Percentiles rank a stretch among this genome's conserved stretches.
phyloP scores from a whole-genome alignment of 179 eudicot genomes.

The Amaranthus tricolor region DNA sequence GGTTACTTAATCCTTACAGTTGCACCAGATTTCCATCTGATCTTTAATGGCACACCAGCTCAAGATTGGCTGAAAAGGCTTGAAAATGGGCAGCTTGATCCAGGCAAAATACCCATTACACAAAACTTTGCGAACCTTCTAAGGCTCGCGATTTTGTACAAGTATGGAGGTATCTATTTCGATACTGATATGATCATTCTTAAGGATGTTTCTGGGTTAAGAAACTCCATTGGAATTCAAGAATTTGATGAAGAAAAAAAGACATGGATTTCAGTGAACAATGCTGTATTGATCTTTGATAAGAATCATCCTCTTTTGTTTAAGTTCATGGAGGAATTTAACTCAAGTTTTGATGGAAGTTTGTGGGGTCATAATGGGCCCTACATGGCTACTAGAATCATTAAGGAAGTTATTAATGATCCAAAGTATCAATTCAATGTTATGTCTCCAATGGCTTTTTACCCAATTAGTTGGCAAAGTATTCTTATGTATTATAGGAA shows the following conservation, averaged over 20 bases:
- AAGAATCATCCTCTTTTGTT: slow-evolving; percentile 49
- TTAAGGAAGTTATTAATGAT: slow-evolving; percentile 4
- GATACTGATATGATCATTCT: slow-evolving; percentile 64
- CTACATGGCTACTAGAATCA: slow-evolving; percentile 27
- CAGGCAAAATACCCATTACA: slow-evolving; percentile 59
- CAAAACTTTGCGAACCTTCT: slow-evolving; percentile 73
- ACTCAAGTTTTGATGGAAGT: slow-evolving; percentile 53
- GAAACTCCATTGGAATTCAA: slow-evolving; percentile 69
- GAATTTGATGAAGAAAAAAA: slow-evolving; percentile 27
- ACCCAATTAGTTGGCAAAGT: slow-evolving; percentile 24
- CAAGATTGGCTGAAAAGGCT: slow-evolving; percentile 51
- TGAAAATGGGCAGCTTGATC: slow-evolving; percentile 46
- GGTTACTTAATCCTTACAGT: slow-evolving; percentile 42
- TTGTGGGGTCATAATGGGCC: slow-evolving; percentile 86
- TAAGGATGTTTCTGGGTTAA: slow-evolving; percentile 45
- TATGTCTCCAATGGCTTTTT: slow-evolving; percentile 25
- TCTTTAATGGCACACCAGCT: slow-evolving; percentile 57
- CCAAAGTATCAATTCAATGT: slow-evolving; percentile 16
- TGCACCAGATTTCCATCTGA: slow-evolving; percentile 41
- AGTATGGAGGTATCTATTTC: slow-evolving; percentile 73
- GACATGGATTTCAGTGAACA: slow-evolving; percentile 60
- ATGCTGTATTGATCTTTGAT: slow-evolving; percentile 75
- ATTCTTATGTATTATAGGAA: slow-evolving; percentile 1
- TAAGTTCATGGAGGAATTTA: slow-evolving; percentile 69
- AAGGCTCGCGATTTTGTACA: slow-evolving; percentile 58